phyloP scores from a whole-genome alignment of 108 stramenopile genomes.

The Nitzschia sp. region DNA sequence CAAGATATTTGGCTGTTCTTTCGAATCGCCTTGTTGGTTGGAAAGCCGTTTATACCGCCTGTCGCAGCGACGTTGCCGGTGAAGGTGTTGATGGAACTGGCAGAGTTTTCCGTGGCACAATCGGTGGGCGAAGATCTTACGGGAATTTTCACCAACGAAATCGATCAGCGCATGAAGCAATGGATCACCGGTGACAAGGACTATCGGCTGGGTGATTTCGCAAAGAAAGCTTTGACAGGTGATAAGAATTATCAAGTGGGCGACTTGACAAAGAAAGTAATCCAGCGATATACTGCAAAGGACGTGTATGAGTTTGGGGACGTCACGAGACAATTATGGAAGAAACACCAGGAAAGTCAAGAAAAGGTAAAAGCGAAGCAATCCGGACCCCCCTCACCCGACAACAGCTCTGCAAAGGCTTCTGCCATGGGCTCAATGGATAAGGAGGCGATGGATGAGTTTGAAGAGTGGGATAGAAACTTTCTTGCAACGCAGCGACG shows the following conservation, averaged over 20 bases:
- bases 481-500: constrained; percentile 2
- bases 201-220: constrained; percentile 31
- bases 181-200: constrained; percentile 31
- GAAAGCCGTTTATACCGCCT: constrained; percentile 16
- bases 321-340: constrained; percentile 54
- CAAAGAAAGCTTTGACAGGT: constrained; percentile 25
- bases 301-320: constrained; percentile 74
- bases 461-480: constrained; percentile 17
- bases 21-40: constrained; percentile 17
- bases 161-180: constrained; percentile 39
- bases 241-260: constrained; percentile 22
- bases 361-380: neutral
- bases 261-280: constrained; percentile 18
- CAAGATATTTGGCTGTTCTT: constrained; percentile 28
- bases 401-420: neutral
- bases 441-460: neutral
- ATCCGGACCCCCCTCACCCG: neutral
- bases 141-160: constrained; percentile 13
- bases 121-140: constrained; percentile 12
- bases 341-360: neutral
- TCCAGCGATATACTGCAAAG: constrained; percentile 61
- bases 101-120: constrained; percentile 29
- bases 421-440: neutral
- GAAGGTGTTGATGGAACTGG: constrained; percentile 19
- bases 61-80: constrained; percentile 18